These are phyloP conservation scores for Neonothopanus nambi DNA, from an alignment of 1,284 basidiomycete species.

Conservation along the genomic window DNA sequence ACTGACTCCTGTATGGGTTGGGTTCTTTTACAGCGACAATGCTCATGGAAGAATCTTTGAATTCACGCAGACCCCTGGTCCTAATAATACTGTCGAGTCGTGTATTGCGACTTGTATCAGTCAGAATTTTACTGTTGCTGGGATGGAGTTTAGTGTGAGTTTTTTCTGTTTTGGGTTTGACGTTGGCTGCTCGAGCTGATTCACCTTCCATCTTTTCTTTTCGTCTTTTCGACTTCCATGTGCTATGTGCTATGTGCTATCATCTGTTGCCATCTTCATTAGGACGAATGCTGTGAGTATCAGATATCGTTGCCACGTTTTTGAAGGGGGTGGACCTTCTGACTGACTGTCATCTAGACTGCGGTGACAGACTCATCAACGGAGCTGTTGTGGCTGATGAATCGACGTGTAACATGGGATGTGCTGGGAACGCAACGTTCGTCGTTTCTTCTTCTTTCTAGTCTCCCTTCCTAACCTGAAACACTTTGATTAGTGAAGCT, in stretches of 20 bases:
- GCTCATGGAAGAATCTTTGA: slow-evolving; percentile 50
- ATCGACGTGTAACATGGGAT: slow-evolving; percentile 64
- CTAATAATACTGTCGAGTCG: slow-evolving; percentile 40
- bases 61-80: slow-evolving; percentile 31
- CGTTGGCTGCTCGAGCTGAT: slow-evolving; percentile 6
- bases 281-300: slow-evolving; percentile 57
- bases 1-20: not conserved
- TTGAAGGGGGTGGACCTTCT: not conserved
- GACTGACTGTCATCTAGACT: slow-evolving; percentile 56
- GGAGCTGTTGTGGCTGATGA: slow-evolving; percentile 53
- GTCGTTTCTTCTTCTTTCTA: slow-evolving; percentile 11
- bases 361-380: slow-evolving; percentile 58
- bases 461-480: not conserved
- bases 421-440: slow-evolving; percentile 65
- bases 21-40: slow-evolving; percentile 43
- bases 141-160: slow-evolving; percentile 41
- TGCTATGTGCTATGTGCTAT: too few species aligned
- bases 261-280: slow-evolving; percentile 12
- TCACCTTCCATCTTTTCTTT: too few species aligned
- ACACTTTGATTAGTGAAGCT: slow-evolving; percentile 45
- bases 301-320: not conserved
- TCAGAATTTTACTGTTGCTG: slow-evolving; percentile 50
- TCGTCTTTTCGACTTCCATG: too few species aligned
- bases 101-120: slow-evolving; percentile 48
- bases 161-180: not conserved